Conservation (phyloP, 2,329 filamentous ascomycete species). For the Calonectria pseudoturangicola region DNA sequence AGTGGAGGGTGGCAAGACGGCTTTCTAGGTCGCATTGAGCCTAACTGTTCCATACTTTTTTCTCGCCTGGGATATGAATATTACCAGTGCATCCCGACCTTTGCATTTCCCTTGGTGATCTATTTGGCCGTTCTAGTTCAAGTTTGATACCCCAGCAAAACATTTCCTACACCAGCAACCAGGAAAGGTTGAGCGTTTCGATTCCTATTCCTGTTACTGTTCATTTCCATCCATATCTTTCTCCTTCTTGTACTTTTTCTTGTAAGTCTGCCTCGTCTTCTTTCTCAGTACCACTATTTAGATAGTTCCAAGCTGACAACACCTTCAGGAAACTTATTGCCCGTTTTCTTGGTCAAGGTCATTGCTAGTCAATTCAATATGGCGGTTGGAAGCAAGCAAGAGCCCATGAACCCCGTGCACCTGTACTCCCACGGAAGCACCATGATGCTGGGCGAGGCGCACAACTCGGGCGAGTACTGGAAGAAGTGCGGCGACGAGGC, state of each 20-base stretch:
- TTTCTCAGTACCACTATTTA: too few species aligned
- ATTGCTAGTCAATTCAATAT: background rate
- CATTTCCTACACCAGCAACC: too few species aligned
- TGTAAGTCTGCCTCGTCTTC: background rate
- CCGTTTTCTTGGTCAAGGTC: background rate
- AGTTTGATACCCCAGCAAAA: slow-evolving; percentile 10
- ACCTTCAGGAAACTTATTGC: background rate
- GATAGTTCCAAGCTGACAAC: background rate
- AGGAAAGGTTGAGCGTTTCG: background rate
- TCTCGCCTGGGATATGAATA: slow-evolving; percentile 18
- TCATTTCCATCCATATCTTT: background rate
- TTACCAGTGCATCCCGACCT: background rate
- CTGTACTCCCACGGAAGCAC: slow-evolving; percentile 53
- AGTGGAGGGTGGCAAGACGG: slow-evolving; percentile 7
- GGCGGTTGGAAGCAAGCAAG: slow-evolving; percentile 33
- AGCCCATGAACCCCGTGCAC: slow-evolving; percentile 46
- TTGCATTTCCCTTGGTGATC: background rate
- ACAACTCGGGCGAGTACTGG: slow-evolving; percentile 47
- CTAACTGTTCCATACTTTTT: background rate
- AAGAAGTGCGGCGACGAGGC: slow-evolving; percentile 51
- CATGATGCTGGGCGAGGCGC: slow-evolving; percentile 53
- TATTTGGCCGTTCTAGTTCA: background rate
- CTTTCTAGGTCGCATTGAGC: background rate
- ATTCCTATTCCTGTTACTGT: background rate
- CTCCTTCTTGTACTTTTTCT: background rate